phyloP scores from a whole-genome alignment of 345 rosid species.

The Firmiana major region DNA sequence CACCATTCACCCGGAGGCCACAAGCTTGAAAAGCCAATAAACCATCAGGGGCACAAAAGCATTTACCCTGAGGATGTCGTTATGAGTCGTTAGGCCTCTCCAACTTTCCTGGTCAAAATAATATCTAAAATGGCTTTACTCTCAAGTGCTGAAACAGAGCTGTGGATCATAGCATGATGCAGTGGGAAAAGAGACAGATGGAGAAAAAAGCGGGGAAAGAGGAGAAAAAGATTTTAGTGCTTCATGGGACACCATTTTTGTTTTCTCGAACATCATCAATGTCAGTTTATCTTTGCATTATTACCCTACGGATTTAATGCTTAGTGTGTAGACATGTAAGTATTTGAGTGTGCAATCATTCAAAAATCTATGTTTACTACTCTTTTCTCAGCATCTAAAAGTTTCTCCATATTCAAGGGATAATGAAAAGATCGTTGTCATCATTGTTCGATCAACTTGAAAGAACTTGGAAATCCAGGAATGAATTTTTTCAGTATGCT shows the following conservation, averaged over 20 bases:
- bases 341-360: conserved; percentile 1
- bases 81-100: not conserved
- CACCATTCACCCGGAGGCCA: not conserved
- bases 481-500: not conserved
- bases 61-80: not conserved
- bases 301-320: not conserved
- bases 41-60: not conserved
- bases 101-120: not conserved
- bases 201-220: not conserved
- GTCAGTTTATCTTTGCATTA: not conserved
- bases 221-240: not conserved
- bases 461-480: not conserved
- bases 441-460: not conserved
- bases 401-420: not conserved
- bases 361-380: not conserved
- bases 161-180: not conserved
- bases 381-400: not conserved
- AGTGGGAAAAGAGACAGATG: not conserved
- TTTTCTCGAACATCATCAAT: conserved; percentile 11
- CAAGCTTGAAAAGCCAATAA: not conserved
- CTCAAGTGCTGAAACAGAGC: not conserved
- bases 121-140: not conserved
- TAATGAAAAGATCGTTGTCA: not conserved
- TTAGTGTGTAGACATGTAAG: not conserved
- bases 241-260: not conserved